Base-by-base conservation (phyloP, 768 basidiomycete species). In the Tulasnella sp. region DNA sequence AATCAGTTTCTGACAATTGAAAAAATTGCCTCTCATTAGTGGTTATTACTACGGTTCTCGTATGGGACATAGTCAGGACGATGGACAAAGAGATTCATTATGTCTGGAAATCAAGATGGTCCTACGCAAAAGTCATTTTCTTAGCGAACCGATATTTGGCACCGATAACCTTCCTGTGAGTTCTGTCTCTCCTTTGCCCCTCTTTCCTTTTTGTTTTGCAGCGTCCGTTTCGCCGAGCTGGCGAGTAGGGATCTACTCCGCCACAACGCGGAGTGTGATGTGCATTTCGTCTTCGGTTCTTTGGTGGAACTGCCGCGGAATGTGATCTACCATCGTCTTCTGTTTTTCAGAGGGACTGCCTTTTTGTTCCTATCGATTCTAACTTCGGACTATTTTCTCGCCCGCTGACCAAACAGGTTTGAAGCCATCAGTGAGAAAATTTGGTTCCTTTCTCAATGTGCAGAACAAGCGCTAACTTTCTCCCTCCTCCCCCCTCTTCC, bases 11-110 rank as follows among this genome's bases (percentile, higher is more conserved):
- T 34, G 17, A 64, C 5, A 12, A n/a, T n/a, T 8, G 42, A 42
- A 17, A 42, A 8, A 17, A 8, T 17, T 42, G 9, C 42, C 42
- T 67, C 9, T 71, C 42, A 14, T 71, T 45, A 74, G 73, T 58
- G 58, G 73, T 34, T 19, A 74, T 52, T 15, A 67, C 52, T 15
- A 38, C 36, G 25, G 36, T 74, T 22, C 14, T 74, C 0, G 17
- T 74, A 1, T 74, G 54, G 45, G 73, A 74, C 52, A 74, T 74
- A 1, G 4, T 74, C 34, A 74, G 31, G 25, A 54, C 73, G 36
- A 42, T 74, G 31, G 73, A 74, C 54, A 42, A 54, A n/a, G 73
- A 74, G 38, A 37, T 58, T 7, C 52, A 74, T 40, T 74, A 74
- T 36, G 73, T 74, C 49, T 74, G 73, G 73, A 70, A 38, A 42